These are phyloP conservation scores for Tricholoma matsutake DNA, from an alignment of 768 basidiomycete species.

Conservation along the genomic window DNA sequence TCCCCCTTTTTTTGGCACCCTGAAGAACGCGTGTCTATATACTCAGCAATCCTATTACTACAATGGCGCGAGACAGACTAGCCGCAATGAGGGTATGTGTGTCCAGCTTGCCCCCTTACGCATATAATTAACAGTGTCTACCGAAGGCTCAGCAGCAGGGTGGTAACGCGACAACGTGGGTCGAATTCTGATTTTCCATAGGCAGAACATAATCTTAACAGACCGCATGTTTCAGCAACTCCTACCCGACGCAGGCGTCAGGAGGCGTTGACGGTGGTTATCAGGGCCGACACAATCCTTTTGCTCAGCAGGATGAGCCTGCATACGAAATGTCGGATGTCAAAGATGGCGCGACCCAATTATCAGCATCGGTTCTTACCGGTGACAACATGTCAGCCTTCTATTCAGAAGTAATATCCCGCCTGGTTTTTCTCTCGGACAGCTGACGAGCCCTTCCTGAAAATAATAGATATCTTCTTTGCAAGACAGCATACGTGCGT, in stretches of 20 bases:
- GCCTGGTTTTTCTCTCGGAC: not conserved
- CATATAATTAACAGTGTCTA: conserved; percentile 5
- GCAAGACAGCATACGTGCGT: conserved; percentile 65
- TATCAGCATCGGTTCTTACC: conserved; percentile 32
- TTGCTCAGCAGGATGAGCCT: conserved; percentile 61
- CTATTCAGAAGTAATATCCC: conserved; percentile 61
- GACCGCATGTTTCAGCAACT: conserved; percentile 40
- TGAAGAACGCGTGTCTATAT: conserved; percentile 19
- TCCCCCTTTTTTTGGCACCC: conserved; percentile 5
- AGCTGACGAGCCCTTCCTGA: not conserved
- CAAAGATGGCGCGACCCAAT: conserved; percentile 52
- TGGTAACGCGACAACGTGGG: conserved; percentile 47
- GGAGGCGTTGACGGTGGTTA: conserved; percentile 43
- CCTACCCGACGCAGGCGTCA: conserved; percentile 67
- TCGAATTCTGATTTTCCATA: conserved; percentile 12
- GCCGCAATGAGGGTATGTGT: conserved; percentile 75
- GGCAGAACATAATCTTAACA: conserved; percentile 8
- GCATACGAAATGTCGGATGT: conserved; percentile 74
- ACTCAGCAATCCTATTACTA: conserved; percentile 20
- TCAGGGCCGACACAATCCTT: conserved; percentile 58
- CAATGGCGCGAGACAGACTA: conserved; percentile 88
- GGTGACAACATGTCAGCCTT: conserved; percentile 65
- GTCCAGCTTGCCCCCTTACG: conserved; percentile 5
- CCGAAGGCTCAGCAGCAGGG: conserved; percentile 69
- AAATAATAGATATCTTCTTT: conserved; percentile 62